Base-by-base conservation (phyloP, 257 asterid genomes). In the Coffea canephora region DNA sequence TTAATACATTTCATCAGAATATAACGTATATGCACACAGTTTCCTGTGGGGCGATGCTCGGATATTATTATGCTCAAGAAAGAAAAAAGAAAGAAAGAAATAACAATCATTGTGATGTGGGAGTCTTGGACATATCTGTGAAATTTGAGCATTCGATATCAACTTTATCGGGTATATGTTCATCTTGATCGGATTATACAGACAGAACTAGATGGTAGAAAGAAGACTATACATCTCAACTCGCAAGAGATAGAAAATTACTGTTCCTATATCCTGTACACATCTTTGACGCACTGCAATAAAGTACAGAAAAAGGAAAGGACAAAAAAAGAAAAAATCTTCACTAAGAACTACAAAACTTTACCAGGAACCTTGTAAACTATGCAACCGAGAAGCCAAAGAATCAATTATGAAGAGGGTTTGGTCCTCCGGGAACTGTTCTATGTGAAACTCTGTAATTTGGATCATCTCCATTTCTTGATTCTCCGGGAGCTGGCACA, bases 381-480 rank as follows among this genome's bases (percentile, higher is more conserved):
- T 9, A 52, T 71, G 76, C 57, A 43, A 69, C 54, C 52, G 4
- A 21, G 39, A 21, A 23, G 55, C 21, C 4, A 78, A 25, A n/a
- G 36, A 1, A 81, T 83, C 87, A 87, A 57, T 90, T 90, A 82
- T 90, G 93, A 9, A 90, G 86, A 69, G 95, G 95, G 74, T 90
- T 90, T 13, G 95, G 93, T 49, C 95, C 95, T 49, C 84, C 95
- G 0, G 95, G 95, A 31, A 88, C 88, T 45, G 8, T 46, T 23
- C 86, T 86, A 46, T 61, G 61, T 13, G 92, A 88, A 3, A 72
- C 89, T 69, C 79, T 19, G 45, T 69, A 88, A 25, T 21, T 77
- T 9, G 72, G 31, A 15, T 73, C 71, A 8, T 66, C 77, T 27
- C 65, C 82, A 19, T 79, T 78, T 74, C 75, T 82, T 49, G 89